Base-by-base conservation (phyloP, 1,284 basidiomycete species). In the Pseudozyma hubeiensis region DNA sequence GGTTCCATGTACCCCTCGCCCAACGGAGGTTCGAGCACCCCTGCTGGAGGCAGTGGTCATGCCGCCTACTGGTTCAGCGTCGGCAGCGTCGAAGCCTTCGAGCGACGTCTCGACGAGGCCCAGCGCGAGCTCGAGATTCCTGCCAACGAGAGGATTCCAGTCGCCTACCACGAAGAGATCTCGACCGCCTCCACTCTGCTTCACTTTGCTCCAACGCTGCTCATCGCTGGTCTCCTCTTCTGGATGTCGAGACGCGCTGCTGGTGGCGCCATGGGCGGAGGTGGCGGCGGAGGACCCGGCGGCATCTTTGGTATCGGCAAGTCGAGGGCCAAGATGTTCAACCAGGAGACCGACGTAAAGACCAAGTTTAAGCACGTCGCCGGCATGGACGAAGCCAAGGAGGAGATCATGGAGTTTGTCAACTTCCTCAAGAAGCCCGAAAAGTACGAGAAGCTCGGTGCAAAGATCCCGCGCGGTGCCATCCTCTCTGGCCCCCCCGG, bases 341-440 rank as follows among this genome's bases (percentile, higher is more conserved):
- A 98, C 88, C 93, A 97, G 87, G 96, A 99, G 83, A 94, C 92
- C 43, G 93, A 96, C 63, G 91, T 99, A 81, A 92, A 91, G 84
- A 91, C 92, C 79, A 93, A 93, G 84, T 99, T 99, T 87, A 90
- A 90, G 86, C 93, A 99, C 84, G 93, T 99, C 24, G 96, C 96
- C 31, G 96, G 96, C 47, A 98, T 98, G 95, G 96, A 99, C 86
- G 96, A 99, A 86, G 96, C 95, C 57, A 99, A 99, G 88, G 93
- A 96, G 87, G 96, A 99, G 87, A 97, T 99, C 80, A 97, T 98
- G 93, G 96, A 99, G 85, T 99, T 99, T 83, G 97, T 99, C 85
- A 96, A 95, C 81, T 99, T 99, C 88, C 88, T 99, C 84, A 98
- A 98, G 87, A 93, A 98, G 77, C 96, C 96, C 7, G 87, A 90